phyloP scores from a whole-genome alignment of 2,329 filamentous ascomycete genomes.

The Arthrobotrys megalospora region DNA sequence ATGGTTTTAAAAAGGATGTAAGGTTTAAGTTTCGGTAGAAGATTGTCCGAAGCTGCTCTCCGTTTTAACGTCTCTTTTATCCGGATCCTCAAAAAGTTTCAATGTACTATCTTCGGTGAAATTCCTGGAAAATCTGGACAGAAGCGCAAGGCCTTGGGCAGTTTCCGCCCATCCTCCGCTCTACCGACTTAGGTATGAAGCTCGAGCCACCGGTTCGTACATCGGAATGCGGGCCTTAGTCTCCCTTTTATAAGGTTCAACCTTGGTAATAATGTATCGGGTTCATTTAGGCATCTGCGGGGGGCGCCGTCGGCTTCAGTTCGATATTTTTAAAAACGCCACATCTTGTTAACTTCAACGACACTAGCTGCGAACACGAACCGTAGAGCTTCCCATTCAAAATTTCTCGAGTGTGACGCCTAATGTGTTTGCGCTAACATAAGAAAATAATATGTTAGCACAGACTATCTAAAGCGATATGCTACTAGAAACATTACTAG shows the following conservation, averaged over 20 bases:
- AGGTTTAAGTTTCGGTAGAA: conserved; percentile 13
- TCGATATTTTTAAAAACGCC: no score
- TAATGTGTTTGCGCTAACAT: no score
- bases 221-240: not conserved
- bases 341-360: no score
- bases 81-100: not conserved
- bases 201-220: not conserved
- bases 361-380: no score
- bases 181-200: not conserved
- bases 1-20: not conserved
- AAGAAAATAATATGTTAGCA: no score
- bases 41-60: conserved; percentile 4
- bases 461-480: no score
- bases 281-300: no score
- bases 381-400: no score
- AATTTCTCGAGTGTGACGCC: no score
- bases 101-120: not conserved
- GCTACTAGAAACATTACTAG: no score
- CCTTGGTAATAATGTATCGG: no score
- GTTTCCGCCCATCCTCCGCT: not conserved
- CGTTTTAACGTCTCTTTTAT: not conserved
- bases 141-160: not conserved
- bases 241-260: not conserved
- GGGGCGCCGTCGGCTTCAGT: no score
- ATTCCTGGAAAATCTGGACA: not conserved